Base-by-base conservation (phyloP, 345 rosid species). In the Dovyalis caffra region DNA sequence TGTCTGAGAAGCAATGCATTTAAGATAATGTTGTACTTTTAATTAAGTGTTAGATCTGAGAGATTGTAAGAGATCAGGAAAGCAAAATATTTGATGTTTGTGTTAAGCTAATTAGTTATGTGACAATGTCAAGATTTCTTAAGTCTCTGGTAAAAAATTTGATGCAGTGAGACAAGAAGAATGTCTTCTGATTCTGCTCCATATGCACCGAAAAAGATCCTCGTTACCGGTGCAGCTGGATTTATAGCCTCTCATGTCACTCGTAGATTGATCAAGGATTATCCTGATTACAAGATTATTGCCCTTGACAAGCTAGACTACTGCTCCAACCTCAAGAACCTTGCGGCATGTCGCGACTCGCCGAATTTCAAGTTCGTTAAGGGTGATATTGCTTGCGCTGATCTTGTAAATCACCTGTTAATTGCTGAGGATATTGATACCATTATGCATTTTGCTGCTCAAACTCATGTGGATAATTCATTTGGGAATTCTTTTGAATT, bases 191-290 rank as follows among this genome's bases (percentile, higher is more conserved):
- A 70, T 72, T 47, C 70, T 57, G 80, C 78, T 29, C 49, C 86
- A 1, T 85, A 85, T 84, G 73, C 78, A 35, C 90, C 92, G 7
- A 86, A 75, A 80, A 85, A 79, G 77, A 89, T 89, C 80, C 88
- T 89, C 34, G 83, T 89, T 56, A 89, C 90, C 8, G 92, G 92
- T 25, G 90, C 92, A 38, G 89, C 92, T 33, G 92, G 92, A 43
- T 89, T 89, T 76, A 87, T 89, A 70, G 89, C 87, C 18, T 89
- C 90, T 1, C 90, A 87, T 80, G 88, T 87, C 5, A 85, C 89
- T 32, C 80, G 75, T 47, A 78, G 88, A 31, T 38, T 89, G 51
- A 80, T 83, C 79, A 82, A 76, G 25, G 85, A 79, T 80, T 83
- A 89, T 70, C 89, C 88, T 4, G 79, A 85, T 25, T 87, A 87